These are phyloP conservation scores for Babesia divergens DNA, from an alignment of 169 alveolate genomes.

Conservation along the genomic window DNA sequence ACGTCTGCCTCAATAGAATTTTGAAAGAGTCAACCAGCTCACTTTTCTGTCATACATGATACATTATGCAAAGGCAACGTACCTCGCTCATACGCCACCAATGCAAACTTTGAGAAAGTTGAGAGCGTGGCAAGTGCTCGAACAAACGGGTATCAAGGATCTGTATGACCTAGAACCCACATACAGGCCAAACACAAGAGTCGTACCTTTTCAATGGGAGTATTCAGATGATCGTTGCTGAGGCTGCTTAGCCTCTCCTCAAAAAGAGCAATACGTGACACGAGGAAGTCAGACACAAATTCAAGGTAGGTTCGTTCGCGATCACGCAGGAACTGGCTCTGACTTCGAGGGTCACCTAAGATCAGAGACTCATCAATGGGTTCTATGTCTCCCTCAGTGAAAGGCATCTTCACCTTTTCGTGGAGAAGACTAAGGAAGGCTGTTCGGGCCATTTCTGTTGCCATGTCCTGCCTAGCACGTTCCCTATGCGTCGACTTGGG, in stretches of 20 bases:
- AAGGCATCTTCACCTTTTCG: constrained; percentile 58
- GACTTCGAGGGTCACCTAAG: constrained; percentile 30
- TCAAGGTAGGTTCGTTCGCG: constrained; percentile 13
- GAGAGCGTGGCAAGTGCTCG: constrained; percentile 17
- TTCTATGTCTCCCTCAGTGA: constrained; percentile 35
- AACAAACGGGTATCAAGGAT: constrained; percentile 27
- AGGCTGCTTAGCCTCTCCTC: constrained; percentile 21
- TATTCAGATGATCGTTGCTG: constrained; percentile 1
- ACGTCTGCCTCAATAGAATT: constrained; percentile 26
- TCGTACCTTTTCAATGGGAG: constrained; percentile 29
- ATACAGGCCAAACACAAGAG: background rate
- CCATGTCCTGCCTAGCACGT: constrained; percentile 16
- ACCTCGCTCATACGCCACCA: constrained; percentile 24
- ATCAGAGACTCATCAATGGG: constrained; percentile 35
- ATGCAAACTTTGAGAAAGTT: background rate
- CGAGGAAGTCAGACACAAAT: constrained; percentile 41
- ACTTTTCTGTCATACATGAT: background rate
- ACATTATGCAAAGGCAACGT: background rate
- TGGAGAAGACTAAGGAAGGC: constrained; percentile 44
- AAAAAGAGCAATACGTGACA: constrained; percentile 29
- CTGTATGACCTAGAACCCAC: constrained; percentile 15
- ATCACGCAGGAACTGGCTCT: constrained; percentile 26
- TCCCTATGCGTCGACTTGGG: too few species aligned
- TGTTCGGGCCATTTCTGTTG: constrained; percentile 31
- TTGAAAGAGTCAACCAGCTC: constrained; percentile 34